Evolutionary conservation across 2,329 filamentous ascomycete genomes (phyloP).

Genomic region (Fusarium xylarioides): DNA sequence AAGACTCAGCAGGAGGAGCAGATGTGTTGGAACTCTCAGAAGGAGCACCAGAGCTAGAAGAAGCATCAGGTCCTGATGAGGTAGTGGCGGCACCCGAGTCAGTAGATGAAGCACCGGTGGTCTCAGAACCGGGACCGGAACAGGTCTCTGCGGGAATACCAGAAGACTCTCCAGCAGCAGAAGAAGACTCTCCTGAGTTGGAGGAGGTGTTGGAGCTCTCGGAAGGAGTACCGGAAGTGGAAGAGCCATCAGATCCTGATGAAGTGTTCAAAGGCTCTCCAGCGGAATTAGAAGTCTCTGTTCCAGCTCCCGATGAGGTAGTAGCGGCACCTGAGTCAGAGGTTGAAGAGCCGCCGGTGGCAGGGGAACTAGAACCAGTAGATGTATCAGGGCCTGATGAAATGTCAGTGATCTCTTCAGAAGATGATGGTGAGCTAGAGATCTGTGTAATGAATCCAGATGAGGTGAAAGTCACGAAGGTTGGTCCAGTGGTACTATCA

Average conservation of each 20-base stretch:
- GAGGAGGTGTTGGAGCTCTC: neutral
- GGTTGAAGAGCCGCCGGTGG: neutral
- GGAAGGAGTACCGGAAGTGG: neutral
- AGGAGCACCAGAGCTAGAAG: neutral
- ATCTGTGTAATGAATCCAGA: neutral
- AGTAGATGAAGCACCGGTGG: neutral
- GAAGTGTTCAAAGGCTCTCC: neutral
- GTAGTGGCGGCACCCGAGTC: neutral
- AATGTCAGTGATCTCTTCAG: neutral
- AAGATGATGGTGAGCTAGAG: neutral
- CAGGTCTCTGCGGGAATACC: neutral
- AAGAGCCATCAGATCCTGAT: neutral
- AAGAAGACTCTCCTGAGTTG: neutral
- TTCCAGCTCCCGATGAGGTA: neutral
- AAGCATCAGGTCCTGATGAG: neutral
- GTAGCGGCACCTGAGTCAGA: neutral
- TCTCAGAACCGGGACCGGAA: neutral
- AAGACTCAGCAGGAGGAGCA: neutral
- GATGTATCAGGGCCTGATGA: neutral
- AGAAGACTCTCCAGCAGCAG: neutral
- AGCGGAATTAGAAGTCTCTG: neutral
- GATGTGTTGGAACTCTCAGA: neutral
- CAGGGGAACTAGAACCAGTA: neutral
- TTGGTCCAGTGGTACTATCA: neutral
- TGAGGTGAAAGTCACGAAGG: neutral